Evolutionary conservation across 2,329 filamentous ascomycete genomes (phyloP).

Genomic region (Sarocladiaceae sp.): DNA sequence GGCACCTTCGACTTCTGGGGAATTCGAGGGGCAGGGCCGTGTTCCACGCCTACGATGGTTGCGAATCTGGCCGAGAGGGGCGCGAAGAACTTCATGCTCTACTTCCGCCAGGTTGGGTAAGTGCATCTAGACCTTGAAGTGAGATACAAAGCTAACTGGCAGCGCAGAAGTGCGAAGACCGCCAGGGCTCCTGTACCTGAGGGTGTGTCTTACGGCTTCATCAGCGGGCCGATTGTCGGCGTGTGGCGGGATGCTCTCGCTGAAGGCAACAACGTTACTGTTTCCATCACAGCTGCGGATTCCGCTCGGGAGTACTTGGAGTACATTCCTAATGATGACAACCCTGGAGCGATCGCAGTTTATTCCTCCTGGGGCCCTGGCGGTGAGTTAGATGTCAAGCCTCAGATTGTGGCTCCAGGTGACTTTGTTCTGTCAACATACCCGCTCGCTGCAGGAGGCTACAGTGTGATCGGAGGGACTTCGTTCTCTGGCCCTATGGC

Average conservation of each 20-base stretch:
- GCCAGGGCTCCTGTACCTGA: neutral
- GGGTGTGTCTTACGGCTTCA: neutral
- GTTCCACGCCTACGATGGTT: neutral
- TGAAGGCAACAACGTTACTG: neutral
- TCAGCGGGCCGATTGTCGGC: neutral
- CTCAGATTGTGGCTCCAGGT: conserved; percentile 34
- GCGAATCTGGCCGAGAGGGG: neutral
- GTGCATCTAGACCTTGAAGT: too few relatives aligned
- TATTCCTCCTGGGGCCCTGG: conserved; percentile 38
- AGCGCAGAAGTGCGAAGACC: neutral
- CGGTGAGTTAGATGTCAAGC: conserved; percentile 33
- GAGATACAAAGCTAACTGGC: neutral
- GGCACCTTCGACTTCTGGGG: conserved; percentile 20
- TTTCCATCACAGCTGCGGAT: neutral
- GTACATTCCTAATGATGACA: neutral
- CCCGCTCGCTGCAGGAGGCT: conserved; percentile 31
- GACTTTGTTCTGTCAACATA: conserved; percentile 41
- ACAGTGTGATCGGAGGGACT: conserved; percentile 39
- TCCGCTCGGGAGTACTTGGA: neutral
- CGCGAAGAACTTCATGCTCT: neutral
- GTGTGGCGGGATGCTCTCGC: neutral
- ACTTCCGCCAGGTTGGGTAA: neutral
- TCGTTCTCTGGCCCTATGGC: conserved; percentile 42
- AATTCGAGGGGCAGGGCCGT: neutral
- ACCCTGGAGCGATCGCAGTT: conserved; percentile 22